Evolutionary conservation across 179 eudicot genomes (phyloP).

Genomic region (Drosera spatulata): DNA sequence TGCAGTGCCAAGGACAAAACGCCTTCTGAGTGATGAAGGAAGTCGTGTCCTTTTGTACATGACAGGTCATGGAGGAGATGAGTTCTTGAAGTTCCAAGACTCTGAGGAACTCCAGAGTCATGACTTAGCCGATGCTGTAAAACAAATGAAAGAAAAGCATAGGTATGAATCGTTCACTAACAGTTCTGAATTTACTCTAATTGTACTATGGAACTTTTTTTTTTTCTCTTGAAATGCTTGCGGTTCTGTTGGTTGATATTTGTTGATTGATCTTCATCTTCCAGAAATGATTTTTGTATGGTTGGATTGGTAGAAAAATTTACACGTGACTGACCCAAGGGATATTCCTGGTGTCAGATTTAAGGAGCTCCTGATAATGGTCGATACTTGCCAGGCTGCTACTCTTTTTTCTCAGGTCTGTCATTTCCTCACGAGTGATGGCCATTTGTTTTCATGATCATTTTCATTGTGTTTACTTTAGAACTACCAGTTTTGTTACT

Average conservation of each 20-base stretch:
- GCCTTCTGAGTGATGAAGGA: slow-evolving; percentile 94
- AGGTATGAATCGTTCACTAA: slow-evolving; percentile 32
- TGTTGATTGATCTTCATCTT: not conserved
- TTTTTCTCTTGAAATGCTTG: not conserved
- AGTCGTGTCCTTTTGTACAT: slow-evolving; percentile 90
- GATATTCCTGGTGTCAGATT: slow-evolving; percentile 45
- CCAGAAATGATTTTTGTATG: not conserved
- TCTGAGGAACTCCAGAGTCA: slow-evolving; percentile 98
- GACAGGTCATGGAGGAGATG: slow-evolving; percentile 99
- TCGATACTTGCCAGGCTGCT: slow-evolving; percentile 99
- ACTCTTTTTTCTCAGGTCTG: slow-evolving; percentile 91
- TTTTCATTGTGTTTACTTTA: no score
- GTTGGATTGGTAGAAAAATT: not conserved
- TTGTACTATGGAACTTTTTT: no score
- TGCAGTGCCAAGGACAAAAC: slow-evolving; percentile 93
- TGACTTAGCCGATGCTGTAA: slow-evolving; percentile 98
- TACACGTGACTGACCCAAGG: not conserved
- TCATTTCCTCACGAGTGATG: not conserved
- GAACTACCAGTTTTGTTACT: no score
- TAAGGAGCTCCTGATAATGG: slow-evolving; percentile 97
- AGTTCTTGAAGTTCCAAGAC: slow-evolving; percentile 77
- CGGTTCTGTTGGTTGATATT: not conserved
- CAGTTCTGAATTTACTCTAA: no score
- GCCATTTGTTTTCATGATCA: no score
- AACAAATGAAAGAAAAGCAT: slow-evolving; percentile 94